These are phyloP conservation scores for Tolypocladium endophyticum DNA, from an alignment of 2,329 filamentous ascomycete genomes.

Conservation along the genomic window DNA sequence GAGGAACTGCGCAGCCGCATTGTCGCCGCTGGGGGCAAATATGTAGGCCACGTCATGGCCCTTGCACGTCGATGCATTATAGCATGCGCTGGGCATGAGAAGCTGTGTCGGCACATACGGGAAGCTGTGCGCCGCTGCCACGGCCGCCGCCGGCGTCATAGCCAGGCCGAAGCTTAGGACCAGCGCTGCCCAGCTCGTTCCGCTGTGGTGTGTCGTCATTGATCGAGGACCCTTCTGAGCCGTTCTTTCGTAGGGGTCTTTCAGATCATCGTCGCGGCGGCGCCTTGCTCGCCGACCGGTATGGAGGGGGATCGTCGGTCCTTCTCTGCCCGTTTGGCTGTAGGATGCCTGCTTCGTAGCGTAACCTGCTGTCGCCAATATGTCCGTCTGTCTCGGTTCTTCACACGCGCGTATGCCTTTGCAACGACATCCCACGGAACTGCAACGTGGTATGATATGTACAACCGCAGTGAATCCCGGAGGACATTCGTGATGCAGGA, in stretches of 20 bases:
- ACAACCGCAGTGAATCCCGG: not conserved
- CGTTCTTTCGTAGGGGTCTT: not conserved
- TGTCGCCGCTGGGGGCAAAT: conserved; percentile 44
- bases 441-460: not conserved
- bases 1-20: conserved; percentile 38
- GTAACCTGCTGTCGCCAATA: not conserved
- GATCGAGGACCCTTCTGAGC: not conserved
- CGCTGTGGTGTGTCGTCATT: not conserved
- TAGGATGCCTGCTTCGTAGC: not conserved
- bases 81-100: conserved; percentile 40
- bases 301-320: not conserved
- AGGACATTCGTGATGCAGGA: not conserved
- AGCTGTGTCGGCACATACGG: conserved; percentile 74
- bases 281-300: not conserved
- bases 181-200: not conserved
- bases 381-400: not conserved
- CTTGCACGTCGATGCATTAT: conserved; percentile 27
- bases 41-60: conserved; percentile 53
- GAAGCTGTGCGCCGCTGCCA: conserved; percentile 33
- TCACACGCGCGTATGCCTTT: not conserved
- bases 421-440: not conserved
- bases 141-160: conserved; percentile 1
- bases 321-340: not conserved
- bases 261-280: not conserved
- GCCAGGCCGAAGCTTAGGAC: conserved; percentile 1